phyloP scores from a whole-genome alignment of 208 protist genomes.

The Trypanosoma grayi region DNA sequence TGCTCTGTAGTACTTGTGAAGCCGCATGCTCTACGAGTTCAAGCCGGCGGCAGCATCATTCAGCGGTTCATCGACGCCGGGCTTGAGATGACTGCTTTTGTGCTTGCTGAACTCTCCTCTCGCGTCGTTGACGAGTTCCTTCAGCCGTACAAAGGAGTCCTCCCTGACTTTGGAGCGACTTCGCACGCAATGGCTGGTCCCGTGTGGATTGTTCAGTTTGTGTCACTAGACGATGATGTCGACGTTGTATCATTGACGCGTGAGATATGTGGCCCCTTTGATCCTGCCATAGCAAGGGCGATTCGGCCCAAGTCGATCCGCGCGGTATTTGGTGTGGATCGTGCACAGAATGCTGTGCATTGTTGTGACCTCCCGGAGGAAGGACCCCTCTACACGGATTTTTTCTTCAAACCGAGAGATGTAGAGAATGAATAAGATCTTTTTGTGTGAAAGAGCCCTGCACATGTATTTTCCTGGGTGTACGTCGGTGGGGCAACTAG shows the following conservation, averaged over 20 bases:
- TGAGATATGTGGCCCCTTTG: conserved; percentile 75
- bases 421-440: conserved; percentile 2
- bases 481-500: too few relatives aligned
- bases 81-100: conserved; percentile 62
- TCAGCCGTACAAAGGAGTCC: conserved; percentile 73
- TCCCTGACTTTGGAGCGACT: conserved; percentile 56
- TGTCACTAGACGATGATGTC: conserved; percentile 43
- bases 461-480: too few relatives aligned
- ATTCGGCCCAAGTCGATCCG: conserved; percentile 84
- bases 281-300: conserved; percentile 79
- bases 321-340: conserved; percentile 81
- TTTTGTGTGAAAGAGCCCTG: too few relatives aligned
- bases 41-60: conserved; percentile 53
- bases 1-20: conserved; percentile 81
- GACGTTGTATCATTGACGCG: conserved; percentile 62
- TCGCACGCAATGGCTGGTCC: conserved; percentile 49
- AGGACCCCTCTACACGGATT: conserved; percentile 78
- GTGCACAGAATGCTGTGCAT: conserved; percentile 90
- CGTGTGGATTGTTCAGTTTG: conserved; percentile 78
- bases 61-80: conserved; percentile 49
- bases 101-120: conserved; percentile 52
- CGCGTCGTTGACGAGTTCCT: conserved; percentile 53
- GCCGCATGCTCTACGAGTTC: conserved; percentile 43
- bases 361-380: conserved; percentile 95
- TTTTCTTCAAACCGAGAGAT: conserved; percentile 47